Conservation (phyloP, 106 monocot species). For the Gastrodia elata region DNA sequence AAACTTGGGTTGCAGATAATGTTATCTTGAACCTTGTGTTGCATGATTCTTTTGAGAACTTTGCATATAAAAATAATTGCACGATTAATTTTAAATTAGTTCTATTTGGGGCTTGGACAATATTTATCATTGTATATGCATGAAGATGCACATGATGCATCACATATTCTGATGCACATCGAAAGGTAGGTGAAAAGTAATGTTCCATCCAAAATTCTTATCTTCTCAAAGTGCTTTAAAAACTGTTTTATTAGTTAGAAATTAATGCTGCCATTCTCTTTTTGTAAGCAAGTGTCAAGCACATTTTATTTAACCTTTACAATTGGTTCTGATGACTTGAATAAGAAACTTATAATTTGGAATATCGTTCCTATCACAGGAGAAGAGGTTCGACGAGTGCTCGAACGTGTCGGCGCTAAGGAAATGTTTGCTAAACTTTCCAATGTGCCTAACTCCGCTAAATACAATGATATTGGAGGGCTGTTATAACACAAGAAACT, state of each 20-base stretch:
- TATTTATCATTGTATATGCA: too few relatives aligned
- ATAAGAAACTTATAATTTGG: slow-evolving; percentile 60
- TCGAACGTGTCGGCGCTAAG: slow-evolving; percentile 90
- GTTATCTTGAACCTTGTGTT: background rate
- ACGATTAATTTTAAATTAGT: too few relatives aligned
- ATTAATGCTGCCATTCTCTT: background rate
- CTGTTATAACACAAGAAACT: too few relatives aligned
- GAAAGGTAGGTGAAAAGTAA: too few relatives aligned
- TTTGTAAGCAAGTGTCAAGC: slow-evolving; percentile 61
- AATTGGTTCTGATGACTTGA: slow-evolving; percentile 38
- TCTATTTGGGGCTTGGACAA: too few relatives aligned
- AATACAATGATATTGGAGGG: background rate
- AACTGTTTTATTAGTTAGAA: background rate
- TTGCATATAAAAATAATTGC: too few relatives aligned
- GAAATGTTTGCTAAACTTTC: slow-evolving; percentile 21
- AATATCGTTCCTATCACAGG: slow-evolving; percentile 91
- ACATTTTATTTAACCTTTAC: slow-evolving; percentile 98
- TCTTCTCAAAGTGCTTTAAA: background rate
- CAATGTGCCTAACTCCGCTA: background rate
- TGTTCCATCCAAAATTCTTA: too few relatives aligned
- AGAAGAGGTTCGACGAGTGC: slow-evolving; percentile 77
- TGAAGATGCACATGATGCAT: too few relatives aligned
- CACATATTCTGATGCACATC: too few relatives aligned
- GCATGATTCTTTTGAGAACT: too few relatives aligned
- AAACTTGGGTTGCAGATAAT: background rate